Conservation (phyloP, 306 rosid species). For the Neltuma alba region DNA sequence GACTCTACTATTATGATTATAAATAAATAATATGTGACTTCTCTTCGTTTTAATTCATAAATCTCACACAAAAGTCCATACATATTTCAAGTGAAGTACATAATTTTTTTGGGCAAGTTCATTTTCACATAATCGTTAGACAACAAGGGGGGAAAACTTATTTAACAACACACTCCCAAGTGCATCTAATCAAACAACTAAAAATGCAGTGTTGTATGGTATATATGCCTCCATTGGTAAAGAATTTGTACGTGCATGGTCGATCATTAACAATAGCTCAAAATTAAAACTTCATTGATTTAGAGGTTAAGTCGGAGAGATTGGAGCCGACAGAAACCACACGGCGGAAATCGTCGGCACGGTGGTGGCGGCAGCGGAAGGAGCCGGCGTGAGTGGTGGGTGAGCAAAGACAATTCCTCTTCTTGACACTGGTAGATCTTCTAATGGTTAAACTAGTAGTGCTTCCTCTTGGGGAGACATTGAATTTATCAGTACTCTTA, state of each 20-base stretch:
- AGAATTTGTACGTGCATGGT: background rate
- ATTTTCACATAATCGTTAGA: conserved; percentile 6
- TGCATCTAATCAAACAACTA: no score
- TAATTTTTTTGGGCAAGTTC: no score
- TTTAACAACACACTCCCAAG: background rate
- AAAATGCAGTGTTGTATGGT: background rate
- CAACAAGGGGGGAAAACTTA: background rate
- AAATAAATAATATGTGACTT: no score
- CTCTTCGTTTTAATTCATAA: no score
- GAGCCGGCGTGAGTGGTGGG: conserved; percentile 89
- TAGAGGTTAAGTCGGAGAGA: conserved; percentile 47
- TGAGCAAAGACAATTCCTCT: conserved; percentile 72
- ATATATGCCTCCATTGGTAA: background rate
- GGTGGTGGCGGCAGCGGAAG: conserved; percentile 73
- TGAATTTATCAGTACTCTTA: conserved; percentile 37
- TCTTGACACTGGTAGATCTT: conserved; percentile 40
- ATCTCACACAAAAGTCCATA: no score
- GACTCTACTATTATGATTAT: no score
- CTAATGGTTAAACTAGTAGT: background rate
- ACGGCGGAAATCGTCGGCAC: conserved; percentile 37
- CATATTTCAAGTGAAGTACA: no score
- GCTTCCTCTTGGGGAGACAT: conserved; percentile 52
- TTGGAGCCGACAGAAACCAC: conserved; percentile 62
- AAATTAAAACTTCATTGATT: background rate
- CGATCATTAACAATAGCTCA: background rate